Conservation (phyloP, 73 alveolate genomes). For the Tetrahymena thermophila region DNA sequence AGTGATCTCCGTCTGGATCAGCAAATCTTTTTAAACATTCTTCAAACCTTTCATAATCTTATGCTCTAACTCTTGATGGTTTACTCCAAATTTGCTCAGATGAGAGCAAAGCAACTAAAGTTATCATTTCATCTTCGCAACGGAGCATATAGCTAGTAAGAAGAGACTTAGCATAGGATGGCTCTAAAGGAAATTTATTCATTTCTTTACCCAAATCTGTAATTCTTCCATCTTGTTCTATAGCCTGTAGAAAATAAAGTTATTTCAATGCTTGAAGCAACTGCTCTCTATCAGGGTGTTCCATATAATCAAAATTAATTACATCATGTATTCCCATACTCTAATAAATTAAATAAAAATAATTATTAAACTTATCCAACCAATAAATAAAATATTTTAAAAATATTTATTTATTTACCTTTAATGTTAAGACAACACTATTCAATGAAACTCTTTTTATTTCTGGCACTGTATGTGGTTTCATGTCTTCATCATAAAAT, state of each 20-base stretch:
- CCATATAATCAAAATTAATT: conserved; percentile 82
- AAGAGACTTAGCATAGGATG: conserved; percentile 74
- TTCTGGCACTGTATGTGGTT: conserved; percentile 69
- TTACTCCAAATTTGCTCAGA: conserved; percentile 80
- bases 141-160: conserved; percentile 44
- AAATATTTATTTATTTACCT: background rate
- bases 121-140: conserved; percentile 28
- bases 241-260: conserved; percentile 77
- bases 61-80: conserved; percentile 62
- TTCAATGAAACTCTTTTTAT: conserved; percentile 73
- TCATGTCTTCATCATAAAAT: conserved; percentile 66
- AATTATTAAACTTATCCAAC: background rate
- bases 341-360: background rate
- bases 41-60: conserved; percentile 14
- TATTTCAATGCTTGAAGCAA: conserved; percentile 66
- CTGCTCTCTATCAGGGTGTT: conserved; percentile 72
- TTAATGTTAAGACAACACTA: conserved; percentile 54
- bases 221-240: conserved; percentile 69
- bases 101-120: conserved; percentile 75
- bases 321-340: conserved; percentile 86
- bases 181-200: conserved; percentile 87
- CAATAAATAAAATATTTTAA: no score
- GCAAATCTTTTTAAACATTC: conserved; percentile 7
- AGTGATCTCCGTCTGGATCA: conserved; percentile 38
- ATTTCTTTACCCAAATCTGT: conserved; percentile 79